These are phyloP conservation scores for Megacollybia marginata DNA, from an alignment of 768 basidiomycete genomes.

Conservation along the genomic window DNA sequence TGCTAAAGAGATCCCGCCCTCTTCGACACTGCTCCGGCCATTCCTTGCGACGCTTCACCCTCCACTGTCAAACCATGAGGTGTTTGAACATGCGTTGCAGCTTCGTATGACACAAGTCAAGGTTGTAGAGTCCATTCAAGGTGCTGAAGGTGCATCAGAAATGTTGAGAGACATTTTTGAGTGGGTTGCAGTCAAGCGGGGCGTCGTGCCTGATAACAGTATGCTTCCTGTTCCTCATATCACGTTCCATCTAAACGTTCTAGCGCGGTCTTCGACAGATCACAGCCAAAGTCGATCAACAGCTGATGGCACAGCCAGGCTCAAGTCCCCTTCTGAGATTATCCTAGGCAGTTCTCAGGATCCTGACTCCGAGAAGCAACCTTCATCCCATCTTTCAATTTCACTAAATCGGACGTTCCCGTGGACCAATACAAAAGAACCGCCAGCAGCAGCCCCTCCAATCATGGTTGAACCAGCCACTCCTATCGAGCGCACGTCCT, in stretches of 20 bases:
- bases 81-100: constrained; percentile 76
- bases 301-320: constrained; percentile 19
- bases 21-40: constrained; percentile 35
- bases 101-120: constrained; percentile 81
- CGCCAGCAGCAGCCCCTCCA: constrained; percentile 22
- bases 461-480: constrained; percentile 63
- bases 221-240: background rate
- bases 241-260: too few species aligned
- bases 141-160: constrained; percentile 73
- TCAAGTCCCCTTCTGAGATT: constrained; percentile 21
- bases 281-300: constrained; percentile 3
- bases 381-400: too few species aligned
- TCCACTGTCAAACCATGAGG: constrained; percentile 41
- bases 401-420: background rate
- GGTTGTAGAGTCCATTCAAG: constrained; percentile 76
- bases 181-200: constrained; percentile 68
- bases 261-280: too few species aligned
- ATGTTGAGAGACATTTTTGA: constrained; percentile 81
- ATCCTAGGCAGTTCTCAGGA: constrained; percentile 9
- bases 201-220: constrained; percentile 14
- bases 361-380: background rate
- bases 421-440: constrained; percentile 3
- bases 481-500: constrained; percentile 28
- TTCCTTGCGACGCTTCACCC: constrained; percentile 35
- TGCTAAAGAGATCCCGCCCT: constrained; percentile 28